Percentiles rank a stretch among this genome's conserved stretches.
phyloP scores from a whole-genome alignment of 2,329 filamentous ascomycete genomes.

The Moelleriella libera region DNA sequence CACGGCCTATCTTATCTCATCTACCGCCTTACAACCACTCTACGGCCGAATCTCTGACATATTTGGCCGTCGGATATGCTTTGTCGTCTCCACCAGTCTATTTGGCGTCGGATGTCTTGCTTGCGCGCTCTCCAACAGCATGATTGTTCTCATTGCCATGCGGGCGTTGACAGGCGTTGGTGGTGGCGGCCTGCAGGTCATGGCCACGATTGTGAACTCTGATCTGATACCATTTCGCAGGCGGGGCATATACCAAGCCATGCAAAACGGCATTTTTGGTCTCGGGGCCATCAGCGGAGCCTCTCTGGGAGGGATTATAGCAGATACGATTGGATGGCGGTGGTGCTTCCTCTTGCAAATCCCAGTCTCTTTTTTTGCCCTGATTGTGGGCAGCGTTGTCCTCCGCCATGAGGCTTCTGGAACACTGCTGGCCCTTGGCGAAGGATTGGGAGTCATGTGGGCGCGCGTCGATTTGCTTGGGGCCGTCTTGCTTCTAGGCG shows the following conservation, averaged over 20 bases:
- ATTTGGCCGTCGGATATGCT: constrained; percentile 47
- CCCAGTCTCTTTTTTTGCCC: constrained; percentile 40
- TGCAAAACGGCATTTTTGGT: constrained; percentile 47
- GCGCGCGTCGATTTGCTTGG: constrained; percentile 43
- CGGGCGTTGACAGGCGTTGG: constrained; percentile 55
- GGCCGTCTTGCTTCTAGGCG: constrained; percentile 39
- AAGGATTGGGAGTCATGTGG: constrained; percentile 27
- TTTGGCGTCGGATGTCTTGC: constrained; percentile 52
- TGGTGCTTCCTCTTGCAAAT: constrained; percentile 53
- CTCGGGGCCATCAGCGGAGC: constrained; percentile 50
- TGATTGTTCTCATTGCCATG: constrained; percentile 48
- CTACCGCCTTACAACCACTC: constrained; percentile 57
- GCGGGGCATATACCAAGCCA: constrained; percentile 44
- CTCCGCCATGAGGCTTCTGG: constrained; percentile 28
- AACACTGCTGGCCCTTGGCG: constrained; percentile 10
- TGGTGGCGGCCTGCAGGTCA: constrained; percentile 54
- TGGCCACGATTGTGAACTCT: constrained; percentile 46
- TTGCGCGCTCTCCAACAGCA: constrained; percentile 44
- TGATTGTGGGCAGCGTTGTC: constrained; percentile 37
- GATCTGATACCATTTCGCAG: constrained; percentile 46
- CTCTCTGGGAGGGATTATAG: constrained; percentile 49
- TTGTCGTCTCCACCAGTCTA: constrained; percentile 47
- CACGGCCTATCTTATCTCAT: constrained; percentile 58
- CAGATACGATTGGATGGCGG: constrained; percentile 52
- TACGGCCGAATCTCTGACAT: constrained; percentile 60